Evolutionary conservation across 1,284 basidiomycete species (phyloP).

Genomic region (Boletus nobilissimus): DNA sequence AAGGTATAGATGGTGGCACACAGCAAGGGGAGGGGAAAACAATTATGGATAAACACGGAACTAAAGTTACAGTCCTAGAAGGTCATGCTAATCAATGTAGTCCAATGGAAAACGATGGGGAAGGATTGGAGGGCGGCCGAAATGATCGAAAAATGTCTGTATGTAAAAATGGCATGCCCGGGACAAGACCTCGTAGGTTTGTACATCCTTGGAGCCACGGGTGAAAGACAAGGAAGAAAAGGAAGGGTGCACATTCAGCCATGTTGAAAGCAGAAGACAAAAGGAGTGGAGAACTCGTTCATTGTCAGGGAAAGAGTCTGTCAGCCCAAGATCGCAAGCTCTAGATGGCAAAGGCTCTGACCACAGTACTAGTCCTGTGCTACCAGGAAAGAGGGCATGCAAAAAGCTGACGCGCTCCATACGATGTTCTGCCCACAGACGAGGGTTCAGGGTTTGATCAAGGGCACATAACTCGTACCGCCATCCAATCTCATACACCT

Average conservation of each 20-base stretch:
- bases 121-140: neutral
- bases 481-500: neutral
- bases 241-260: neutral
- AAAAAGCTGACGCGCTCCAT: neutral
- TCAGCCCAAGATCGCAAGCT: neutral
- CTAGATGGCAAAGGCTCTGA: neutral
- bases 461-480: neutral
- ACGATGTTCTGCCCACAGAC: neutral
- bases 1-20: too few relatives aligned
- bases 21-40: too few relatives aligned
- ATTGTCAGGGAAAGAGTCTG: neutral
- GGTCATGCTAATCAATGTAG: neutral
- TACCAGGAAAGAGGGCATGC: neutral
- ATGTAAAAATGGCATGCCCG: neutral
- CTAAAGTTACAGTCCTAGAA: too few relatives aligned
- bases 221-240: neutral
- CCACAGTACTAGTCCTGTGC: neutral
- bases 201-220: neutral
- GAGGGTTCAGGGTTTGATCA: neutral
- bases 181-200: neutral
- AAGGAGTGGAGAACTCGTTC: neutral
- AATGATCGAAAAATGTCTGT: slow-evolving; percentile 4
- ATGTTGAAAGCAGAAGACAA: neutral
- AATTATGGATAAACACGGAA: too few relatives aligned
- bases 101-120: neutral